Conservation (phyloP, 2,329 filamentous ascomycete genomes). For the Colletotrichum truncatum region DNA sequence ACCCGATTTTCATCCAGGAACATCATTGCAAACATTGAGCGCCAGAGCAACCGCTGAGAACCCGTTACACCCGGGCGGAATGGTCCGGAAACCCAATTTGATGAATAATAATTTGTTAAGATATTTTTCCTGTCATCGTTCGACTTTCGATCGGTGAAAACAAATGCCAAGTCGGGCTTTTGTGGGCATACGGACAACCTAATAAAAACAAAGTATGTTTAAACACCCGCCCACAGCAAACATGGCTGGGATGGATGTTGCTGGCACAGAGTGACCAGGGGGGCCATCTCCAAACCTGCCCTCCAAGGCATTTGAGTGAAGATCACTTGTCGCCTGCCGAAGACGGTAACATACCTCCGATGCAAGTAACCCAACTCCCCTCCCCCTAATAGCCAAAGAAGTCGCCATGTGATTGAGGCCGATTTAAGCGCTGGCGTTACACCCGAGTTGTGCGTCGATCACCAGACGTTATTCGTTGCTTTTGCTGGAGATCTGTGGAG, state of each 20-base stretch:
- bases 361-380: too few relatives aligned
- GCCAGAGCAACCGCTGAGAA: too few relatives aligned
- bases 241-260: not conserved
- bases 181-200: constrained; percentile 4
- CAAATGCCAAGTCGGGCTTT: not conserved
- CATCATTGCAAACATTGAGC: too few relatives aligned
- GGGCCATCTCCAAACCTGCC: not conserved
- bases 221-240: not conserved
- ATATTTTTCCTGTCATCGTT: too few relatives aligned
- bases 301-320: not conserved
- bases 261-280: not conserved
- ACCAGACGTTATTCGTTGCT: not conserved
- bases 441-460: not conserved
- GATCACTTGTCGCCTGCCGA: constrained; percentile 15
- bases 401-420: not conserved
- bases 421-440: not conserved
- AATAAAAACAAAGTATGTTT: not conserved
- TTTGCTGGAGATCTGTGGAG: not conserved
- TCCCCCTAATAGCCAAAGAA: too few relatives aligned
- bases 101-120: too few relatives aligned
- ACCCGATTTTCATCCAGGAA: too few relatives aligned
- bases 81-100: too few relatives aligned
- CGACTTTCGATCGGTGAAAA: too few relatives aligned
- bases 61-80: too few relatives aligned
- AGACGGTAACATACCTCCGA: constrained; percentile 20